A percentile compares a stretch with the other conserved stretches of the same genome.
Conservation (phyloP, 306 rosid genomes). For the Betula pendula region DNA sequence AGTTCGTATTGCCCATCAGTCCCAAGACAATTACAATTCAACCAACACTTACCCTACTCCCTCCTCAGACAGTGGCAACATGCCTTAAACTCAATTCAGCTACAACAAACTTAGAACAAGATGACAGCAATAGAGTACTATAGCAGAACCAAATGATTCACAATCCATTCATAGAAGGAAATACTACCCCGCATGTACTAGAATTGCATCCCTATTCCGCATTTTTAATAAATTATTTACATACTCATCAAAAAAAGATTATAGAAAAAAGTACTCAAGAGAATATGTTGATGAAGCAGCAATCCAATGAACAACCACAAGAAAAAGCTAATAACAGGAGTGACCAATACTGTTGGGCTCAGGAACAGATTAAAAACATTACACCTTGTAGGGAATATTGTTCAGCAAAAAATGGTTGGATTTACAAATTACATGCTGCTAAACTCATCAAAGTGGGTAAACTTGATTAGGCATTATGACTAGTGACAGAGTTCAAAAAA, state of each 20-base stretch:
- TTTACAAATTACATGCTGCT: background rate
- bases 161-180: no score
- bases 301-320: background rate
- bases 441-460: background rate
- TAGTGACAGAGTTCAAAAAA: background rate
- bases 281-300: background rate
- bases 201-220: background rate
- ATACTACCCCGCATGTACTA: background rate
- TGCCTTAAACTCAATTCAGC: background rate
- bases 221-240: background rate
- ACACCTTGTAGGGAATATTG: background rate
- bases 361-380: background rate
- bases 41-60: background rate
- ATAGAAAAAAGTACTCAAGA: background rate
- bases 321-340: background rate
- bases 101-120: background rate
- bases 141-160: background rate
- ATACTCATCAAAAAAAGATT: background rate
- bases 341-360: background rate
- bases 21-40: background rate
- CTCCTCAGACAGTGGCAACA: background rate
- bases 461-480: background rate
- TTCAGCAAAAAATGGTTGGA: background rate
- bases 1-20: background rate
- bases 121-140: background rate